A percentile compares a stretch with the other conserved stretches of the same genome.
These are phyloP conservation scores for Eucalyptus leucophloia DNA, from an alignment of 345 rosid species.

Conservation along the genomic window DNA sequence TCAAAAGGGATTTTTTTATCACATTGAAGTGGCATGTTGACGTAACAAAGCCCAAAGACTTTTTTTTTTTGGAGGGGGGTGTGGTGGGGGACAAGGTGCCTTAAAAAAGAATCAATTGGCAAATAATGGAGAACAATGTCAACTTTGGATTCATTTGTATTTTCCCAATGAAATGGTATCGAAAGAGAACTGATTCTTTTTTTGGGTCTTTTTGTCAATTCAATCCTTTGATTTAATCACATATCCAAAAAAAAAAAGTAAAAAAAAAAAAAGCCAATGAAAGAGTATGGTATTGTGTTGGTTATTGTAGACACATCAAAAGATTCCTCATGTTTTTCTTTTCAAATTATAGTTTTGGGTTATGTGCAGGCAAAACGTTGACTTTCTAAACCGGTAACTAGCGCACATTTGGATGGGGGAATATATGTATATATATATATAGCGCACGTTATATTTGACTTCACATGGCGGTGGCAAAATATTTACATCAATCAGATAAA, in stretches of 20 bases:
- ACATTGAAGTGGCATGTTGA: neutral
- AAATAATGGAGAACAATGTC: neutral
- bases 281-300: neutral
- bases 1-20: neutral
- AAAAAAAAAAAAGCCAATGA: neutral
- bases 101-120: neutral
- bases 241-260: neutral
- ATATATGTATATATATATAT: too few species aligned
- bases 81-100: neutral
- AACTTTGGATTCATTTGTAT: neutral
- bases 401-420: neutral
- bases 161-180: neutral
- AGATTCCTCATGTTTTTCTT: neutral
- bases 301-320: neutral
- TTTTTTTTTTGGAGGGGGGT: neutral
- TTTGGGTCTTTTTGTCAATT: neutral
- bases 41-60: neutral
- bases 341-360: neutral
- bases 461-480: neutral
- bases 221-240: neutral
- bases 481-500: neutral
- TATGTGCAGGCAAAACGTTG: neutral
- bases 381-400: neutral
- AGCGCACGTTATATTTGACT: neutral
- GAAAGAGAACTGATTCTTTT: neutral